Percentiles rank a stretch among this genome's conserved stretches.
These are phyloP conservation scores for Xylariaceae sp. DNA, from an alignment of 2,329 filamentous ascomycete species.

Conservation along the genomic window DNA sequence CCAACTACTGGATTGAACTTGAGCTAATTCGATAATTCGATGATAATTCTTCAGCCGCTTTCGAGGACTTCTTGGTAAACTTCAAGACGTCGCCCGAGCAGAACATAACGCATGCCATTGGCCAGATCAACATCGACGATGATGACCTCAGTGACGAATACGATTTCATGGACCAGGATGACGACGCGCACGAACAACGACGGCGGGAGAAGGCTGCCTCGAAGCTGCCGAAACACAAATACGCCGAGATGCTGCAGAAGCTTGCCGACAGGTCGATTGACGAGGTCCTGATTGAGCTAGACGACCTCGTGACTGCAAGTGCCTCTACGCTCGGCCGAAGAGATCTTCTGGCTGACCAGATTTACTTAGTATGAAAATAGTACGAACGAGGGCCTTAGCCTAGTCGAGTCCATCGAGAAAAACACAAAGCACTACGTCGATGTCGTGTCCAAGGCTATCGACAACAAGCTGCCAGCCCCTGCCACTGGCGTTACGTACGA, in stretches of 20 bases:
- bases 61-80: slow-evolving; percentile 79
- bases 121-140: slow-evolving; percentile 79
- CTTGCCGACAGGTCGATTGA: slow-evolving; percentile 73
- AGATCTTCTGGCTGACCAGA: slow-evolving; percentile 11
- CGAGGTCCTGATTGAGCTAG: slow-evolving; percentile 80
- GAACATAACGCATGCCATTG: slow-evolving; percentile 73
- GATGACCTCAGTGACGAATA: slow-evolving; percentile 85
- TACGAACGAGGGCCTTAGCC: slow-evolving; percentile 60
- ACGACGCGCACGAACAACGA: slow-evolving; percentile 50
- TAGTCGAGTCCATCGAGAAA: slow-evolving; percentile 78
- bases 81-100: slow-evolving; percentile 77
- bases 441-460: slow-evolving; percentile 79
- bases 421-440: slow-evolving; percentile 97
- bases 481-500: slow-evolving; percentile 69
- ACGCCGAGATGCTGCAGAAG: slow-evolving; percentile 80
- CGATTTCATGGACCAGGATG: slow-evolving; percentile 83
- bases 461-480: slow-evolving; percentile 76
- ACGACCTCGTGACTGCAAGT: slow-evolving; percentile 72
- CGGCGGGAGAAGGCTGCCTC: slow-evolving; percentile 44
- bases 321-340: slow-evolving; percentile 5
- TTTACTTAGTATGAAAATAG: slow-evolving; percentile 82
- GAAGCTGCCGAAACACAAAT: slow-evolving; percentile 69
- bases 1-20: not conserved
- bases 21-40: slow-evolving; percentile 30
- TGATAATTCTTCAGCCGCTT: slow-evolving; percentile 55